Base-by-base conservation (phyloP, 1,284 basidiomycete species). In the Caloboletus firmus region DNA sequence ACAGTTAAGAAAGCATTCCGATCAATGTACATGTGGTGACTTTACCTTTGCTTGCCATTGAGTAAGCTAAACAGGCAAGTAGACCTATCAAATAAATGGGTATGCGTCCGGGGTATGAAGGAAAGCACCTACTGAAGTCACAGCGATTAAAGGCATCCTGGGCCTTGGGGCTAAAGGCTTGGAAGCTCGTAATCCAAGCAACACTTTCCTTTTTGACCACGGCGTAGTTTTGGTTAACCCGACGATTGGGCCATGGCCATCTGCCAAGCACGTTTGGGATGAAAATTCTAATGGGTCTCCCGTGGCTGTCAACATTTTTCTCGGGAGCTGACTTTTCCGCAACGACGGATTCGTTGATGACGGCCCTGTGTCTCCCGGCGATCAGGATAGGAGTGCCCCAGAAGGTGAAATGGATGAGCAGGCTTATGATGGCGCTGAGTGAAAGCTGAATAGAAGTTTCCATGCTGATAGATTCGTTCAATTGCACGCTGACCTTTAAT, bases 181-280 rank as follows among this genome's bases (percentile, higher is more conserved):
- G 34, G 43, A 62, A 60, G 46, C 41, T 41, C 17, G 22, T 32
- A 2, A 60, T 26, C 60, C 59, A 62, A 36, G 59, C 46, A 15
- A 32, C 34, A 1, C 45, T 44, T 13, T 63, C 58, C 35, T 42
- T 22, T 51, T 44, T 55, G 39, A 62, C 40, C 22, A 15, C 15
- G 5, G 39, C 30, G 13, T 64, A 64, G 42, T 60, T 11, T 9
- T 52, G 43, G 34, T 62, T 60, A 1, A 62, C 41, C 9, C 11
- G 58, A 35, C 58, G 61, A 20, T n/a, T n/a, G n/a, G 45, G 45
- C 58, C 58, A 63, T 15, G 61, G 63, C 63, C 61, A 63, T 49
- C 50, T 54, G 4, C 40, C 42, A 28, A 62, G 52, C 7, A 62
- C 28, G 15, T 64, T 37, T 7, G 62, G 61, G 13, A 62, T 9